Evolutionary conservation across 306 rosid genomes (phyloP).

Genomic region (Alnus rubra): DNA sequence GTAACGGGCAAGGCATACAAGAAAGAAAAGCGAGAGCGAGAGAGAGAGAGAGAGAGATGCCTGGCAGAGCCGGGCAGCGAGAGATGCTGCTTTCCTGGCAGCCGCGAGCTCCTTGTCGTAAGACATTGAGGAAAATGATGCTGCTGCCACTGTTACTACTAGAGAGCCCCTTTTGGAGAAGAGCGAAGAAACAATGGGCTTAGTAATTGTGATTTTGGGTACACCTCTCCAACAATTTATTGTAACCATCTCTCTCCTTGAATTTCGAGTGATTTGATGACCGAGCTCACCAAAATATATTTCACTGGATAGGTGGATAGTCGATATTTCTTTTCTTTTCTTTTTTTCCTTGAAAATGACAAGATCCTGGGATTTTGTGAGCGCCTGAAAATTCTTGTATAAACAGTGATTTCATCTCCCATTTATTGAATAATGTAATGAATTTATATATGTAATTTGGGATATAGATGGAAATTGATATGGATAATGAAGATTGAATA

Average conservation of each 20-base stretch:
- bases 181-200: neutral
- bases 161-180: slow-evolving; percentile 19
- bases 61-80: slow-evolving; percentile 92
- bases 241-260: slow-evolving; percentile 10
- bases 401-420: too few relatives aligned
- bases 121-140: slow-evolving; percentile 58
- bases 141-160: slow-evolving; percentile 18
- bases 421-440: too few relatives aligned
- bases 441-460: too few relatives aligned
- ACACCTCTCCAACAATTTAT: slow-evolving; percentile 26
- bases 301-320: neutral
- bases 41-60: slow-evolving; percentile 31
- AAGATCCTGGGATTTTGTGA: too few relatives aligned
- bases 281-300: neutral
- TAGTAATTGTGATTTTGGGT: slow-evolving; percentile 30
- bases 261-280: neutral
- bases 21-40: neutral
- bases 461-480: too few relatives aligned
- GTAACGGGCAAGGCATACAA: neutral
- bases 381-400: too few relatives aligned
- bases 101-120: slow-evolving; percentile 88
- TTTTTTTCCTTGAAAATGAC: neutral
- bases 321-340: neutral
- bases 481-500: too few relatives aligned
- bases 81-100: slow-evolving; percentile 83